Base-by-base conservation (phyloP, 352 stramenopile genomes). In the Vaucheria bursata region DNA sequence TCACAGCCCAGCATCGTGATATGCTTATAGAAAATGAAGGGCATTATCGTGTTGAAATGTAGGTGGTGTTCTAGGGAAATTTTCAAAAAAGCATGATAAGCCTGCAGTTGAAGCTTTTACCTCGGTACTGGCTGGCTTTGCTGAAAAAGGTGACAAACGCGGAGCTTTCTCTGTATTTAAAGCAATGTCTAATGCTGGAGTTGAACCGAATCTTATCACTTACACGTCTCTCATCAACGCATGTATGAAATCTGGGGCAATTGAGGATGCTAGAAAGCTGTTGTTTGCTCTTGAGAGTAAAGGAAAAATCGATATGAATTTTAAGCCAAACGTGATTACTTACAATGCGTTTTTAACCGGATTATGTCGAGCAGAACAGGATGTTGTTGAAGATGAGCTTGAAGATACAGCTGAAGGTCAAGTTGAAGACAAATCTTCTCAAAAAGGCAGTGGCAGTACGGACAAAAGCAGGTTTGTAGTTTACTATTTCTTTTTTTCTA, bases 281-380 rank as follows among this genome's bases (percentile, higher is more conserved):
- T 81, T 81, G 29, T 50, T 34, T n/a, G 76, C 65, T 8, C 53
- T 81, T 0, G 65, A 76, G 67, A 70, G 68, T 18, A 67, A 73
- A 35, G 70, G 76, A 5, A 12, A 34, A 12, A 29, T n/a, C 2
- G 33, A 40, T 29, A 49, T 70, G 3, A 50, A 40, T 29, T 64
- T 81, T 50, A 52, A 65, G 49, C 76, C 76, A 1, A 78, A 72
- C n/a, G 67, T 35, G 29, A 78, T 81, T 39, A 81, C 76, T 25
- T 81, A 81, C 67, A 81, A 81, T 3, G 78, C 76, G 1, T 32
- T 81, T 39, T 78, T 81, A n/a, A 37, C 38, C 36, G 76, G 76
- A 0, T 70, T 81, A 35, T 81, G 76, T 52, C 75, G 75, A 1
- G 53, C 68, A 53, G 75, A 53, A 3, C 35, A 4, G 18, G 40